Evolutionary conservation across 352 stramenopile genomes (phyloP).

Genomic region (Pythium folliculosum): DNA sequence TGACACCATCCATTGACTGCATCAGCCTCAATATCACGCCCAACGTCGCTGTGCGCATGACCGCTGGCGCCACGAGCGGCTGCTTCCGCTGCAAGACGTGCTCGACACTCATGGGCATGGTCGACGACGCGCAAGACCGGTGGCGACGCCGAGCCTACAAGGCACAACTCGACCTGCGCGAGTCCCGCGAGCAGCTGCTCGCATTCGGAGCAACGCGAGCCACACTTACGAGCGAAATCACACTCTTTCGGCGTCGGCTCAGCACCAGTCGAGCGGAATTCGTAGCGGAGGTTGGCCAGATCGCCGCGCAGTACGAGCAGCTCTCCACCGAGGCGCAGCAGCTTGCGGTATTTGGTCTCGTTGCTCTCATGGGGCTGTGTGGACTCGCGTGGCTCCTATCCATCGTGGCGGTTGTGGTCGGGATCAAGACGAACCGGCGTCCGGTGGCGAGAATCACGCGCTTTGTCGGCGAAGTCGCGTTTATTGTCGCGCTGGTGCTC

Average conservation of each 20-base stretch:
- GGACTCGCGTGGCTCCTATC: constrained; percentile 33
- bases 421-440: constrained; percentile 45
- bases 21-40: constrained; percentile 47
- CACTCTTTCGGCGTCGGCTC: constrained; percentile 34
- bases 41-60: constrained; percentile 55
- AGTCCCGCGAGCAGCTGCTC: constrained; percentile 44
- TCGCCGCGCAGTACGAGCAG: constrained; percentile 32
- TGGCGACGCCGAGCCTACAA: constrained; percentile 52
- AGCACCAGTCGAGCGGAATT: constrained; percentile 34
- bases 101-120: constrained; percentile 34
- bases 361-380: constrained; percentile 35
- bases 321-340: constrained; percentile 34
- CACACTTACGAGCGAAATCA: constrained; percentile 35
- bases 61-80: constrained; percentile 44
- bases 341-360: constrained; percentile 36
- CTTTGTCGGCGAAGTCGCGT: constrained; percentile 47
- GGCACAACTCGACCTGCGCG: constrained; percentile 57
- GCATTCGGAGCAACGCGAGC: constrained; percentile 31
- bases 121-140: constrained; percentile 34
- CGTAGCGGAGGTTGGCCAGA: not conserved
- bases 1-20: constrained; percentile 37
- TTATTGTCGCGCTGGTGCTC: constrained; percentile 44
- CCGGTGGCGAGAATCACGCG: constrained; percentile 37
- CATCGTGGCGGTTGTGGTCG: constrained; percentile 35
- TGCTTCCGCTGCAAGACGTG: constrained; percentile 74